phyloP scores from a whole-genome alignment of 768 basidiomycete species.

The Phanerodontia chrysosporium region DNA sequence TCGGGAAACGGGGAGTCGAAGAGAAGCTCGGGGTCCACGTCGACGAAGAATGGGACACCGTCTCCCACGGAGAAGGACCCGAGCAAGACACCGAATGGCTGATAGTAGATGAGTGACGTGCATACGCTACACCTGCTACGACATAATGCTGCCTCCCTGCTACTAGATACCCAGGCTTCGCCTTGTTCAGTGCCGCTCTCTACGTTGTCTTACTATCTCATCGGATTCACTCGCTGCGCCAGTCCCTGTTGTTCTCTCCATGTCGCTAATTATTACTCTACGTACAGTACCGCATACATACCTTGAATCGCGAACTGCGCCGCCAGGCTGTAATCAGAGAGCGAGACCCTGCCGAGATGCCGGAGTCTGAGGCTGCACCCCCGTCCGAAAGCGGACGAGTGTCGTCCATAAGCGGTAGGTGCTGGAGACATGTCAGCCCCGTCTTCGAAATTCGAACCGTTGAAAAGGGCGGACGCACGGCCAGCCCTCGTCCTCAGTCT shows the following conservation, averaged over 20 bases:
- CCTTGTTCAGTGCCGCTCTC: slow-evolving; percentile 11
- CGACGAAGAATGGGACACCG: slow-evolving; percentile 68
- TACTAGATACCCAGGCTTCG: slow-evolving; percentile 23
- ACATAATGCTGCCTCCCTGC: slow-evolving; percentile 5
- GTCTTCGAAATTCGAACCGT: slow-evolving; percentile 11
- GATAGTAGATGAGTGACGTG: slow-evolving; percentile 48
- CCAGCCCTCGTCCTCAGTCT: slow-evolving; percentile 9
- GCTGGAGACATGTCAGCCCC: slow-evolving; percentile 12
- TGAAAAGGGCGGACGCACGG: slow-evolving; percentile 10
- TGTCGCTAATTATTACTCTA: not conserved
- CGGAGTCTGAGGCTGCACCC: not conserved
- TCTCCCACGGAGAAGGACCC: slow-evolving; percentile 64
- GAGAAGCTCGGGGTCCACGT: slow-evolving; percentile 41
- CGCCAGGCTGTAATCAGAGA: not conserved
- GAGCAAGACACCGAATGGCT: slow-evolving; percentile 93
- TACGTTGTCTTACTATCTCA: slow-evolving; percentile 1
- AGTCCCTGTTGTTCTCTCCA: not conserved
- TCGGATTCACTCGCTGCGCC: not conserved
- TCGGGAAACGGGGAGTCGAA: slow-evolving; percentile 66
- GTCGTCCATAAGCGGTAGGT: slow-evolving; percentile 6
- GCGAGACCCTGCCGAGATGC: not conserved
- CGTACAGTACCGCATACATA: not conserved
- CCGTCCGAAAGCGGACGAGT: not conserved
- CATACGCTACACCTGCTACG: slow-evolving; percentile 8
- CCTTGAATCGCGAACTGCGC: not conserved